Evolutionary conservation across 106 monocot species (phyloP).

Genomic region (Dendrobium officinale): DNA sequence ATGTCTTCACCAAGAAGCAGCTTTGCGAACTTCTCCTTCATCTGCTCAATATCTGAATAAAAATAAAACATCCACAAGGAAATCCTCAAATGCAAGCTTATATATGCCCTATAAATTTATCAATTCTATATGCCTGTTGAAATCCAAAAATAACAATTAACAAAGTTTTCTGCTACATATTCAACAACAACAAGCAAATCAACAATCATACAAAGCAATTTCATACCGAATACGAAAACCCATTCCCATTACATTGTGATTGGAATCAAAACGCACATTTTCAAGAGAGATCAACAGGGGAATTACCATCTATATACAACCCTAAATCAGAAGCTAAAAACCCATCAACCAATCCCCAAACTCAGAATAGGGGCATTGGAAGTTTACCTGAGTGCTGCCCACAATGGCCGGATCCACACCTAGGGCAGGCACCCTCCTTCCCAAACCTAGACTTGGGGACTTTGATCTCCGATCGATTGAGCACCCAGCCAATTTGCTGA

Average conservation of each 20-base stretch:
- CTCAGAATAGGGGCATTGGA: not conserved
- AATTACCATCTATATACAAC: not conserved
- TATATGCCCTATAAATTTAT: not conserved
- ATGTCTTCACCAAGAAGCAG: slow-evolving; percentile 34
- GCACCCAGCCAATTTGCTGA: slow-evolving; percentile 27
- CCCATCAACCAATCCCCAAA: not conserved
- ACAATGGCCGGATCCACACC: not conserved
- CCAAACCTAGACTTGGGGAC: slow-evolving; percentile 22
- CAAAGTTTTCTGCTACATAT: not conserved
- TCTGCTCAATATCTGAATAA: slow-evolving; percentile 14
- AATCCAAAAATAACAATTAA: not conserved
- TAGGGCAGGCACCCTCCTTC: slow-evolving; percentile 12
- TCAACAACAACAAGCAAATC: not conserved
- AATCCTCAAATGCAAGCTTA: not conserved
- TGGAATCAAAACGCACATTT: not conserved
- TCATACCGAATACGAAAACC: not conserved
- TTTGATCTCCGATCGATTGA: slow-evolving; percentile 11
- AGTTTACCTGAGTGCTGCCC: not conserved
- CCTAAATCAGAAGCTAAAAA: not conserved
- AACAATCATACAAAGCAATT: not conserved
- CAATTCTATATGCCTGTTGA: not conserved
- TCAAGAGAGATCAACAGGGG: not conserved
- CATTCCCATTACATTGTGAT: not conserved
- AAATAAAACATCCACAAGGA: not conserved
- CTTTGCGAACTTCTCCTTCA: slow-evolving; percentile 30